phyloP scores from a whole-genome alignment of 805 yeast species.

The Candida coquimbonensis region DNA sequence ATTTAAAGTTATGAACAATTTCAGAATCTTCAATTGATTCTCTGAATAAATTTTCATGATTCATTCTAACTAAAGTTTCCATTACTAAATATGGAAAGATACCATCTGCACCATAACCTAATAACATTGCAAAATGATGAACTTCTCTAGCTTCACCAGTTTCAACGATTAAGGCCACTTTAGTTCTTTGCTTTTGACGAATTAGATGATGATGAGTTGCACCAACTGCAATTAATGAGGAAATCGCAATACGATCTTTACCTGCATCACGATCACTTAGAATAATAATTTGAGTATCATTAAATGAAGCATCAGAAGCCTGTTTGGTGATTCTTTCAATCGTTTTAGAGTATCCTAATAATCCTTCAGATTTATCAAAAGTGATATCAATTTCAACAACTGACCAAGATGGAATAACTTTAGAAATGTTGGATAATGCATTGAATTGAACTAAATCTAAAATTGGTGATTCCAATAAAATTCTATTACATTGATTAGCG shows the following conservation, averaged over 20 bases:
- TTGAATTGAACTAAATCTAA: constrained; percentile 64
- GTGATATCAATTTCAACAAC: constrained; percentile 81
- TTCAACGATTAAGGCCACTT: constrained; percentile 86
- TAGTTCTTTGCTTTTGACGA: constrained; percentile 91
- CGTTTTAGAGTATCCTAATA: constrained; percentile 77
- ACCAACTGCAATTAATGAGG: constrained; percentile 89
- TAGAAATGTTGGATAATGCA: constrained; percentile 66
- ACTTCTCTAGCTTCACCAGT: constrained; percentile 97
- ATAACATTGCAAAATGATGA: constrained; percentile 88
- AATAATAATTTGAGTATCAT: constrained; percentile 65
- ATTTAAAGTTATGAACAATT: constrained; percentile 71
- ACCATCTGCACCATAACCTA: constrained; percentile 98
- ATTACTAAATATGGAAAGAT: constrained; percentile 89
- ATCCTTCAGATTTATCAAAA: constrained; percentile 74
- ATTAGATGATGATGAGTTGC: constrained; percentile 96
- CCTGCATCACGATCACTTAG: constrained; percentile 64
- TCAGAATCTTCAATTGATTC: constrained; percentile 48
- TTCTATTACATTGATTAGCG: constrained; percentile 84
- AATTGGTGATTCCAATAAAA: constrained; percentile 77
- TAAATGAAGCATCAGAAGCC: constrained; percentile 79
- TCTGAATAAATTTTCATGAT: constrained; percentile 66
- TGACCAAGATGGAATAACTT: constrained; percentile 82
- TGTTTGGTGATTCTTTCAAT: constrained; percentile 82
- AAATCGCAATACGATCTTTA: constrained; percentile 64
- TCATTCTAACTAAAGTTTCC: constrained; percentile 82